A percentile compares a stretch with the other conserved stretches of the same genome.
Conservation (phyloP, 495 filamentous ascomycete species). For the Aspergillus olivimuriae region DNA sequence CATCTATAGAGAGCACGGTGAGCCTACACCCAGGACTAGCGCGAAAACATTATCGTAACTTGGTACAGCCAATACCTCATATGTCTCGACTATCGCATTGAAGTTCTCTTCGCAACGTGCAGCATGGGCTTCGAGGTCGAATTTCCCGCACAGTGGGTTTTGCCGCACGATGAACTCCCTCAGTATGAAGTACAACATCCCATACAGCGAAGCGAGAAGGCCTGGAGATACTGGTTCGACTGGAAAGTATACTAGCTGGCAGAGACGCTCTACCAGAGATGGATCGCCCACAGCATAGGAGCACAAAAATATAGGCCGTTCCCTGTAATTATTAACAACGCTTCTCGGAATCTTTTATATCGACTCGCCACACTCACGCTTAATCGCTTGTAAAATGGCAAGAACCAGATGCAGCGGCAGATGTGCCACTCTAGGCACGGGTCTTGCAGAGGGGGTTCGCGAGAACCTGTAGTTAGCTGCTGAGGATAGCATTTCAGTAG, state of each 20-base stretch:
- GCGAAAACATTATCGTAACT: constrained; percentile 22
- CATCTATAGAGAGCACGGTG: too few species aligned
- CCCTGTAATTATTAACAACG: not conserved
- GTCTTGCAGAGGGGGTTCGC: too few species aligned
- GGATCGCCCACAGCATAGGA: constrained; percentile 15
- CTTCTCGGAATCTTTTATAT: too few species aligned
- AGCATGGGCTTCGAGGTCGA: constrained; percentile 11
- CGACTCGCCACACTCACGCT: constrained; percentile 1
- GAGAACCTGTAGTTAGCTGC: too few species aligned
- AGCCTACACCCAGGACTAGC: constrained; percentile 15
- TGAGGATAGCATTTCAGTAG: too few species aligned
- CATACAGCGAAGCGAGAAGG: constrained; percentile 18
- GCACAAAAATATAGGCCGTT: constrained; percentile 9
- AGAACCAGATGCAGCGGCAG: not conserved
- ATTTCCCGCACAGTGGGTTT: constrained; percentile 7
- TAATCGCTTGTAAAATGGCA: not conserved
- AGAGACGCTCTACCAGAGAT: constrained; percentile 14
- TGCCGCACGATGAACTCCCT: constrained; percentile 13
- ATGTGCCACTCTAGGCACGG: not conserved
- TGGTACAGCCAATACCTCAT: constrained; percentile 14
- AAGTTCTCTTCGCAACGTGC: constrained; percentile 12
- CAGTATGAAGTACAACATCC: constrained; percentile 12
- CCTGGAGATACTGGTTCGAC: constrained; percentile 9
- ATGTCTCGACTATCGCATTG: constrained; percentile 10
- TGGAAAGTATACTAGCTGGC: constrained; percentile 20